Base-by-base conservation (phyloP, 768 basidiomycete genomes). In the Crassisporium funariophilum region DNA sequence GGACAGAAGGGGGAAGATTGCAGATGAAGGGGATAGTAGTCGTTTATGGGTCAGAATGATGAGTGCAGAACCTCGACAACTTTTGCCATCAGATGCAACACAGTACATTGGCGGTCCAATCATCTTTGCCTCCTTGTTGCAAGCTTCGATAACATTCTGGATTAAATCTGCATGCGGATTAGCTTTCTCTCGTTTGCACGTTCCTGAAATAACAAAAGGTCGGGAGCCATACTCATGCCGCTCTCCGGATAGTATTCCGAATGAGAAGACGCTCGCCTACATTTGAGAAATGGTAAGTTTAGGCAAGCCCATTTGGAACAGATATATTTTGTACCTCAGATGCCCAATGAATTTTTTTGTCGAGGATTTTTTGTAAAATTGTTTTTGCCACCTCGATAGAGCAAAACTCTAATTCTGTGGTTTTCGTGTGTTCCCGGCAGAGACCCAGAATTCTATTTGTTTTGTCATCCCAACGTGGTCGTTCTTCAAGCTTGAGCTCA, bases 131-230 rank as follows among this genome's bases (percentile, higher is more conserved):
- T 27, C 46, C 3, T n/a, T 23, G 3, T 44, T 22, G 11, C 24
- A 34, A 5, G 27, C 47, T 22, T 35, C 15, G 37, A 45, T n/a
- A 13, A 45, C n/a, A 5, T 10, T 36, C 20, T 47, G 41, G 23
- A 57, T 43, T 25, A 59, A 42, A 0, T 23, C 24, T 6, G 45
- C 49, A 13, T 57, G 55, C 19, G 51, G 17, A 2, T 25, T 11
- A 2, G 44, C 55, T 7, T 35, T 51, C 21, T 56, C 53, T 8
- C 19, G 9, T 41, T 59, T 59, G 41, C 57, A 59, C 5, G 57
- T 59, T n/a, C 52, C 57, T 2, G 48, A 49, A 9, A 56, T 54
- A 11, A 53, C 44, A 27, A 59, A 42, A 16, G 55, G 57, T 4
- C 48, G 42, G 1, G 49, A 48, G 9, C 50, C 47, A 22, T 39